Evolutionary conservation across 2,329 filamentous ascomycete species (phyloP).

Genomic region (Trichoderma pleuroti): DNA sequence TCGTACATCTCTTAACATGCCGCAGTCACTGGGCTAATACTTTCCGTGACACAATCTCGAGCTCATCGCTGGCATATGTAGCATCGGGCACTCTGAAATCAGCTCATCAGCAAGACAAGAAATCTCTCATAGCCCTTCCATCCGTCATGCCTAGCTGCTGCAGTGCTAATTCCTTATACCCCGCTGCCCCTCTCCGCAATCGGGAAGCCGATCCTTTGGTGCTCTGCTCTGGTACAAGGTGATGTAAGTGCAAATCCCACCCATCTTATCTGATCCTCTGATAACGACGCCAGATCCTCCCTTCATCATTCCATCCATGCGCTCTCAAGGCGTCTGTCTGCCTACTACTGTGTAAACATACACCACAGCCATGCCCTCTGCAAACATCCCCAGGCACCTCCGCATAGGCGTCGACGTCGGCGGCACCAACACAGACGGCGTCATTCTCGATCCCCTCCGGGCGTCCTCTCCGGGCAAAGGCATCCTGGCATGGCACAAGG

Average conservation of each 20-base stretch:
- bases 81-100: neutral
- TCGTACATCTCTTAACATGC: neutral
- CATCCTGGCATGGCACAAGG: constrained; percentile 49
- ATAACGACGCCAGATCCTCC: neutral
- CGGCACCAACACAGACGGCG: constrained; percentile 53
- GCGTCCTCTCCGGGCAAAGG: constrained; percentile 37
- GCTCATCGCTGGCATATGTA: neutral
- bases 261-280: constrained; percentile 16
- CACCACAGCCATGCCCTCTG: constrained; percentile 16
- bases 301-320: neutral
- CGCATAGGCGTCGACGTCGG: constrained; percentile 47
- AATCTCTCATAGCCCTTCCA: neutral
- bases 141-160: neutral
- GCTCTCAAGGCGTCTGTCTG: neutral
- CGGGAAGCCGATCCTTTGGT: neutral
- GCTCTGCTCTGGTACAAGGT: neutral
- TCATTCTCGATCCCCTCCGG: constrained; percentile 44
- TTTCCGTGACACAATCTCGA: neutral
- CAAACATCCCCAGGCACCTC: constrained; percentile 24
- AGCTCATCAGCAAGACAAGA: neutral
- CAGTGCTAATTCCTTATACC: neutral
- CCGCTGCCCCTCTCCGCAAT: neutral
- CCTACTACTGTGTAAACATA: neutral
- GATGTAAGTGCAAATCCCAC: neutral
- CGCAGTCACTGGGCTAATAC: neutral